Base-by-base conservation (phyloP, 768 basidiomycete species). In the Podaxis carcinomalis region DNA sequence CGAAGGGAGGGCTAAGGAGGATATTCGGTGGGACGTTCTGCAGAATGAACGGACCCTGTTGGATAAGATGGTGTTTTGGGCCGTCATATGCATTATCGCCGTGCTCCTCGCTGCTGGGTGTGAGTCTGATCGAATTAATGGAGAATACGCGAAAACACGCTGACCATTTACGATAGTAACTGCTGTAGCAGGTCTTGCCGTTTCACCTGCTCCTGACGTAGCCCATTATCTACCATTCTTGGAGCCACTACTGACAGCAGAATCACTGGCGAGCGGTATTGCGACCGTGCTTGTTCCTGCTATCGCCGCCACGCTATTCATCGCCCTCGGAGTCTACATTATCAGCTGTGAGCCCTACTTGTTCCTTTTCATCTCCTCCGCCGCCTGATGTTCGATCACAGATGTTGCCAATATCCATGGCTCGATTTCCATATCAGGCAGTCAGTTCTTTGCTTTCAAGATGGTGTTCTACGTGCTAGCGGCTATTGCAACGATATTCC, bases 1-100 rank as follows among this genome's bases (percentile, higher is more conserved):
- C 23, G 87, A 90, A 68, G 92, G 92, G 1, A 75, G 88, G 61
- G 87, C 90, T 13, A 92, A 90, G 70, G 90, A 93, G 67, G 91
- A 93, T 69, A 84, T 94, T 37, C 74, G 88, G 57, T 94, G 91
- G 90, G 84, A 87, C 61, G 84, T 89, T 25, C 73, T 93, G 52
- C 88, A 90, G 71, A 78, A 81, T 62, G 81, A 84, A 69, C 75
- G 81, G 40, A 80, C 74, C 37, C 57, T 69, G 52, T 62, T 82
- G 62, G 82, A 84, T 64, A 69, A 70, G 21, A 60, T 78, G 32
- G 78, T 80, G 2, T 82, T 88, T 64, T 90, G 89, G 87, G 72
- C 77, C 16, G 74, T 86, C 19, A 75, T 88, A 4, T 68, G 74
- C 4, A 70, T 84, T 5, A 73, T 85, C 16, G 74, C 77, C 0